phyloP scores from a whole-genome alignment of 306 rosid genomes.

The Cucurbita maxima region DNA sequence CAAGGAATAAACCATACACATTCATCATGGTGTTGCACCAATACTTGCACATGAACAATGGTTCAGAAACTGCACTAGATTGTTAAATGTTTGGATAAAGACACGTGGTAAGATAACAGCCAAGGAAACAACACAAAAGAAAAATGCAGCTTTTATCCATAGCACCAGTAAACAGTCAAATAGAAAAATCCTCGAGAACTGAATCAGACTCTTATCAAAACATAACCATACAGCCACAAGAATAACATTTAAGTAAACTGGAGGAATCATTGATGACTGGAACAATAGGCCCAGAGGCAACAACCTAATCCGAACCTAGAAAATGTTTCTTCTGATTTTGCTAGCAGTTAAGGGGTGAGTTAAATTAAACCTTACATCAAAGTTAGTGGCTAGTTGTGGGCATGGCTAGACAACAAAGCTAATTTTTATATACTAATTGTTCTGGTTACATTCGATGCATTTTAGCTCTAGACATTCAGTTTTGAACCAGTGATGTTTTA shows the following conservation, averaged over 20 bases:
- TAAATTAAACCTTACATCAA: neutral
- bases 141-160: neutral
- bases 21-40: neutral
- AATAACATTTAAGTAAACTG: neutral
- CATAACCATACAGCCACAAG: neutral
- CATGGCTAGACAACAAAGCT: neutral
- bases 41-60: neutral
- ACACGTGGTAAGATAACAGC: neutral
- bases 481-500: neutral
- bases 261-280: neutral
- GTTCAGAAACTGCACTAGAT: neutral
- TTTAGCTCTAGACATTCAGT: neutral
- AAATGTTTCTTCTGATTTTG: neutral
- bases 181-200: neutral
- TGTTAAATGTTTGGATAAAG: neutral
- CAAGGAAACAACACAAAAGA: neutral
- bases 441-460: neutral
- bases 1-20: slow-evolving; percentile 3
- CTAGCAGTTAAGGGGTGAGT: neutral
- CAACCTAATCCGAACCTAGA: neutral
- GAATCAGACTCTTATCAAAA: neutral
- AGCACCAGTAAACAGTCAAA: neutral
- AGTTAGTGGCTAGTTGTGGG: neutral
- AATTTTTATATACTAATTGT: neutral
- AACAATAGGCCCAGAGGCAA: neutral